Evolutionary conservation across 768 basidiomycete species (phyloP), one percentile per base, ranked within the genome.

Genomic region (Chalciporus sphaerocephalus): DNA sequence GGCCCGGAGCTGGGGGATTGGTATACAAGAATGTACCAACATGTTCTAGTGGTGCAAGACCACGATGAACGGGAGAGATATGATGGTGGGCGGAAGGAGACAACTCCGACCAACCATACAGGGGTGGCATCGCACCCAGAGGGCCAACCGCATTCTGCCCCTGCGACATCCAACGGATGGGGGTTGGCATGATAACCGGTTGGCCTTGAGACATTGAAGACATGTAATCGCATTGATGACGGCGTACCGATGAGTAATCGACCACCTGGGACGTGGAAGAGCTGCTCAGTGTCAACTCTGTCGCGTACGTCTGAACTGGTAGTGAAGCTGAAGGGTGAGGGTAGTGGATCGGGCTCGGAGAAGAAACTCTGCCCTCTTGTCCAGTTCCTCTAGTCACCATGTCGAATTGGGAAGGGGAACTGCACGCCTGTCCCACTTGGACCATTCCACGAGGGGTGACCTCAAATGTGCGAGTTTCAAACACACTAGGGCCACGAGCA

Each of bases 401-500:
- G 33, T 54, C 53, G 33, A 61, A 62, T 32, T 56, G 59, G 10
- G 53, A 25, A 4, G 61, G 59, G 12, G 61, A 55, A 11, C 56
- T 59, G 32, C 48, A 22, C 30, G 24, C 43, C 17, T 54, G 51
- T 10, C 47, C 52, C 38, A 61, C 36, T 51, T 64, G 51, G 6
- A 48, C 38, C 56, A 59, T 62, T 24, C 21, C 50, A 44, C 51
- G 30, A 2, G 30, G 5, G 15, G 30, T 46, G 46, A 38, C 47
- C 28, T 30, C 45, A 44, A 62, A 51, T 45, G 50, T 22, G 40
- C 53, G 57, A 3, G 45, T 56, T 24, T 51, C 59, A 40, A 61
- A 64, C 17, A 52, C 36, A 27, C 62, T 65, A 23, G 62, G 59
- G 13, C 62, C 57, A 27, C 40, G 50, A 39, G 62, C 55, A 44